Conservation (phyloP, 2,329 filamentous ascomycete species). For the Didymella lethalis region DNA sequence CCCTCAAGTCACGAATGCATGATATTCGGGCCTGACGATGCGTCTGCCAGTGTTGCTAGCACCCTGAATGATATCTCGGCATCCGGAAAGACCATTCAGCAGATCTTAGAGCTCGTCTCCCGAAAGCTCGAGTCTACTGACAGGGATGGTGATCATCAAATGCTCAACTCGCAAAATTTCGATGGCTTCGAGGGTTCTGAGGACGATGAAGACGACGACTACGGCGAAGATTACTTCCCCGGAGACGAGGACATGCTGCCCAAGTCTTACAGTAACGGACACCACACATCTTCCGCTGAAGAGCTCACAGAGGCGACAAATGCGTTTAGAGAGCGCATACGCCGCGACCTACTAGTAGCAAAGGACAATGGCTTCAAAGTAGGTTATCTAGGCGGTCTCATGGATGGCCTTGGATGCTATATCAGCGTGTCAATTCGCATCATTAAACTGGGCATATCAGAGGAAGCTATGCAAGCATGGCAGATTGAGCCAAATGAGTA, state of each 20-base stretch:
- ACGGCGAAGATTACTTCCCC: conserved; percentile 45
- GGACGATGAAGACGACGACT: conserved; percentile 46
- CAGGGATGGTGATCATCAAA: conserved; percentile 53
- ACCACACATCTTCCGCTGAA: conserved; percentile 2
- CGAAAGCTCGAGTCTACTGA: conserved; percentile 46
- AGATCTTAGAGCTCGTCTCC: conserved; percentile 60
- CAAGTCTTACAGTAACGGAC: conserved; percentile 29
- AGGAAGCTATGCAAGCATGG: conserved; percentile 81
- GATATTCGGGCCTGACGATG: conserved; percentile 61
- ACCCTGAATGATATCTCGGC: conserved; percentile 58
- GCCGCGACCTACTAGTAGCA: conserved; percentile 66
- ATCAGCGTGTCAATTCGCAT: conserved; percentile 75
- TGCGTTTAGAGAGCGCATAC: conserved; percentile 55
- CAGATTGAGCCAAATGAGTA: conserved; percentile 71
- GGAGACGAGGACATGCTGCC: conserved; percentile 52
- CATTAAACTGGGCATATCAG: conserved; percentile 73
- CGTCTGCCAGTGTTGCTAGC: conserved; percentile 53
- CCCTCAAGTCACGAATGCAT: conserved; percentile 65
- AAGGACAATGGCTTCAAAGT: conserved; percentile 74
- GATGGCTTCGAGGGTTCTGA: conserved; percentile 45
- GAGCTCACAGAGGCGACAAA: conserved; percentile 34
- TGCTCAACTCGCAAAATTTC: conserved; percentile 50
- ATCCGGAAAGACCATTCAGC: conserved; percentile 56
- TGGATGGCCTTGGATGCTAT: conserved; percentile 58
- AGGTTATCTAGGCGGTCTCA: conserved; percentile 65